Base-by-base conservation (phyloP, 371 early-diverging fungal species). In the Umbelopsis sp. region DNA sequence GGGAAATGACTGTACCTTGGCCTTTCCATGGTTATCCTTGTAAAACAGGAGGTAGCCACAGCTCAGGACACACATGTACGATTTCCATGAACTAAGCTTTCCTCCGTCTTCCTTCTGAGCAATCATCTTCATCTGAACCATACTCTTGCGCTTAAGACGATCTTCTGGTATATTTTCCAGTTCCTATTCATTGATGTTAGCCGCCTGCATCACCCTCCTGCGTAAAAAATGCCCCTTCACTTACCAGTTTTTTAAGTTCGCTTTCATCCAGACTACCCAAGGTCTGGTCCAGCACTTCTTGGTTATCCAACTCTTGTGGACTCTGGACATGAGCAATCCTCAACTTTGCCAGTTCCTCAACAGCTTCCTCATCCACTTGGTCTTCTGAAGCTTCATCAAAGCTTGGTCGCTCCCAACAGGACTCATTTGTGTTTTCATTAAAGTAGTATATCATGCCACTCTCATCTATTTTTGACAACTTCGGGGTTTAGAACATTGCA, bases 381-480 rank as follows among this genome's bases (percentile, higher is more conserved):
- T 57, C 66, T 12, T 35, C 50, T 37, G 52, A 16, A 29, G 18
- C 8, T 10, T 37, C 53, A n/a, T 53, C 51, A 16, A 38, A 63
- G 48, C 32, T 53, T 8, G 75, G 74, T 8, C 48, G 66, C 12
- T 81, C 83, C 84, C 87, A 83, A 18, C 78, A 74, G 12, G 87
- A 77, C 69, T 82, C 79, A n/a, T 83, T 80, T 0, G 84, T 84
- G 3, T 65, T 67, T 38, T 76, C 74, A 45, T 87, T 84, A 51
- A 87, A 87, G 72, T 83, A 87, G 50, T 84, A 85, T 32, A 73
- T 75, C 3, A 79, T 74, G 3, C 87, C 85, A 38, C 76, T 71
- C 35, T 82, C 74, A 65, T 82, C 80, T 82, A 69, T 41, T 10
- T 41, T 41, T 41, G 44, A 50, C 52, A 57, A 16, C 44, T 14